phyloP scores from a whole-genome alignment of 768 basidiomycete genomes.

The Phylloporus sp. region DNA sequence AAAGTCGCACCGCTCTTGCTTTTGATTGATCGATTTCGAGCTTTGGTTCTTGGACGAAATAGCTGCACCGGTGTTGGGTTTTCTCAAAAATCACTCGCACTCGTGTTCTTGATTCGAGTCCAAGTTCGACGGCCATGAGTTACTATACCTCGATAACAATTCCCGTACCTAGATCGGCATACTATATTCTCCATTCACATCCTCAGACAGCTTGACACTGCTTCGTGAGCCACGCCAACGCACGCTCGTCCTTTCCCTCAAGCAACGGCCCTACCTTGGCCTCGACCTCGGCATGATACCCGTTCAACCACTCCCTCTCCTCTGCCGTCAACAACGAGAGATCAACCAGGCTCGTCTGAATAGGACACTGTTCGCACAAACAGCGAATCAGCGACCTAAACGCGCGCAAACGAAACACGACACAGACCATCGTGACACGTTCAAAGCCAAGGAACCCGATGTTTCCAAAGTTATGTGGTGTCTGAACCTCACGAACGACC shows the following conservation, averaged over 20 bases:
- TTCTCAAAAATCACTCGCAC: no score
- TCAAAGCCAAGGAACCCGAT: slow-evolving; percentile 83
- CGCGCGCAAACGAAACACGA: neutral
- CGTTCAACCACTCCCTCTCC: slow-evolving; percentile 82
- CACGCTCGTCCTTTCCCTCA: slow-evolving; percentile 27
- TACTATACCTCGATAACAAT: neutral
- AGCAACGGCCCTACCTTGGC: slow-evolving; percentile 56
- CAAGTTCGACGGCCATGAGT: no score
- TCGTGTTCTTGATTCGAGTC: no score
- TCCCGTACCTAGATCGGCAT: neutral
- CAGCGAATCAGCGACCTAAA: neutral
- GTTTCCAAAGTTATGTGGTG: slow-evolving; percentile 75
- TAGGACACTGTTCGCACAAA: slow-evolving; percentile 53
- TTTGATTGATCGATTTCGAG: no score
- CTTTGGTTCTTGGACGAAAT: no score
- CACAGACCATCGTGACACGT: slow-evolving; percentile 76
- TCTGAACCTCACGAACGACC: slow-evolving; percentile 65
- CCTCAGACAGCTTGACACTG: slow-evolving; percentile 14
- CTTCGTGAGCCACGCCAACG: slow-evolving; percentile 22
- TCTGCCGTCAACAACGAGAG: slow-evolving; percentile 49
- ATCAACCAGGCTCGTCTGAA: slow-evolving; percentile 81
- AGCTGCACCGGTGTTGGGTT: no score
- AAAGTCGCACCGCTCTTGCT: no score
- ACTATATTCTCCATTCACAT: neutral
- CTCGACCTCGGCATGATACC: slow-evolving; percentile 70